A percentile compares a stretch with the other conserved stretches of the same genome.
phyloP scores from a whole-genome alignment of 805 yeast species.

The Torulaspora maleeae region DNA sequence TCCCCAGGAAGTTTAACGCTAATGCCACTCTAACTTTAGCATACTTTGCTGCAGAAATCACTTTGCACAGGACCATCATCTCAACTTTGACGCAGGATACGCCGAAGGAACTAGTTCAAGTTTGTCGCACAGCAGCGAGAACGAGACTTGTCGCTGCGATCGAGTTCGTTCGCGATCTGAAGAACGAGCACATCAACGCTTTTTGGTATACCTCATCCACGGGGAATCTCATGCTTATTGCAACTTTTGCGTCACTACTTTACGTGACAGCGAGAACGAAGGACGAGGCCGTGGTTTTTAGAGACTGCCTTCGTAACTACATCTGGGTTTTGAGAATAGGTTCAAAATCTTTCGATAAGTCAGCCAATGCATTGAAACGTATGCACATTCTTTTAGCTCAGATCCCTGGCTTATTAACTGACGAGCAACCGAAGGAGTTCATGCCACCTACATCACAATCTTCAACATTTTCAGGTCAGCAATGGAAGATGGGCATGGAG shows the following conservation, averaged over 20 bases:
- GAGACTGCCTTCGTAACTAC: slow-evolving; percentile 68
- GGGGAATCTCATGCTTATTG: slow-evolving; percentile 73
- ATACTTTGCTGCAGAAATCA: slow-evolving; percentile 85
- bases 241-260: slow-evolving; percentile 79
- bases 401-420: slow-evolving; percentile 59
- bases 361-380: slow-evolving; percentile 64
- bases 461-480: slow-evolving; percentile 18
- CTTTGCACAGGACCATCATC: slow-evolving; percentile 74
- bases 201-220: slow-evolving; percentile 88
- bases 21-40: slow-evolving; percentile 78
- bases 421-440: slow-evolving; percentile 21
- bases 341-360: slow-evolving; percentile 72
- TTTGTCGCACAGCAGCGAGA: slow-evolving; percentile 81
- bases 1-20: slow-evolving; percentile 60
- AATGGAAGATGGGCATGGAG: slow-evolving; percentile 11
- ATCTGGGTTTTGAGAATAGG: slow-evolving; percentile 71
- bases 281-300: slow-evolving; percentile 61
- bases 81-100: slow-evolving; percentile 44
- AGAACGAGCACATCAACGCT: slow-evolving; percentile 77
- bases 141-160: slow-evolving; percentile 78
- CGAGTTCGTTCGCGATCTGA: slow-evolving; percentile 69
- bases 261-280: slow-evolving; percentile 58
- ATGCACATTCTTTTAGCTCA: slow-evolving; percentile 69
- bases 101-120: slow-evolving; percentile 51
- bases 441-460: slow-evolving; percentile 24